Base-by-base conservation (phyloP, 2,329 filamentous ascomycete species). In the Hymenoscyphus scutula region DNA sequence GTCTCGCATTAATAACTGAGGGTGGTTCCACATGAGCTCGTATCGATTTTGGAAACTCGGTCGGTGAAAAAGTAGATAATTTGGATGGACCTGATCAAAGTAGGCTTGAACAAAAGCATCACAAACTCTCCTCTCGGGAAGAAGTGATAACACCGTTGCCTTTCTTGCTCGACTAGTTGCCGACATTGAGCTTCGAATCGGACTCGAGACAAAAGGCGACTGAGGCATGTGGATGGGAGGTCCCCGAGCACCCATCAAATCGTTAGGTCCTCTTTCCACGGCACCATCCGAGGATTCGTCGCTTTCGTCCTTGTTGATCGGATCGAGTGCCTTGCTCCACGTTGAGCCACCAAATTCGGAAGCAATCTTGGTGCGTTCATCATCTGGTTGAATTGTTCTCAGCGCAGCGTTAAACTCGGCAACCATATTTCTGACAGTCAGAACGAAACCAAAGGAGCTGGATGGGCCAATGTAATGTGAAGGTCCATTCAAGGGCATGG, bases 1-100 rank as follows among this genome's bases (percentile, higher is more conserved):
- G 53, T 75, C 73, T 11, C 74, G 69, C 29, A 74, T 69, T 10
- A 68, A 65, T 7, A 62, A 19, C 7, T 68, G 58, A 5, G 56
- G 65, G n/a, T 70, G 67, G 1, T 30, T 48, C 72, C 76, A 79
- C 57, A 76, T 75, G 23, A 71, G 68, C 61, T 78, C 74, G 59
- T 79, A 76, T 10, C 73, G 69, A 8, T 67, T 67, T 53, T 78
- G 73, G 64, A 79, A 79, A 19, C 76, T 75, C 15, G 71, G 73
- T n/a, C 72, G 73, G 25, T 78, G 75, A 59, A 79, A 77, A 1
- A 79, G 37, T 25, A 77, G 73, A 60, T 78, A 75, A 55, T 74
- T 73, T 0, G 74, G 72, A 62, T 79, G 77, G 17, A 79, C 72
- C 6, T 67, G 62, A 5, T 76, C 72, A 61, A 80, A 80, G 66